A percentile compares a stretch with the other conserved stretches of the same genome.
phyloP scores from a whole-genome alignment of 176 grass and related monocot species.

The Ampelocalamus luodianensis region DNA sequence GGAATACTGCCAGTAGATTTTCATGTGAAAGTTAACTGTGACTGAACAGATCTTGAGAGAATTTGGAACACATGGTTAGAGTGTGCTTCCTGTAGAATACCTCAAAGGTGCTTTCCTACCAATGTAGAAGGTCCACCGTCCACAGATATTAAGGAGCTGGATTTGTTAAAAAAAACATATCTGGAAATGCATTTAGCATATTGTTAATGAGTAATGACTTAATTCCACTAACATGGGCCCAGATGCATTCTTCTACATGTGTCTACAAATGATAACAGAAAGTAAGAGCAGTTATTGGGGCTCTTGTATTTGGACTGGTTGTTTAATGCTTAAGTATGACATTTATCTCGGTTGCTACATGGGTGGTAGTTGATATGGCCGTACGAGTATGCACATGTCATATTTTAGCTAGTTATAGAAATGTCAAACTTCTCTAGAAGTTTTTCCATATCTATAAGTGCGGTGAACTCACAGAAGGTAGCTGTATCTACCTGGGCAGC shows the following conservation, averaged over 20 bases:
- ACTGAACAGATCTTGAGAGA: background rate
- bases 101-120: background rate
- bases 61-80: background rate
- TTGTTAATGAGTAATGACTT: constrained; percentile 23
- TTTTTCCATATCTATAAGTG: background rate
- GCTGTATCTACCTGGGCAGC: constrained; percentile 59
- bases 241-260: background rate
- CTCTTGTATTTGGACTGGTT: constrained; percentile 22
- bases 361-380: constrained; percentile 4
- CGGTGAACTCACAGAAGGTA: constrained; percentile 22
- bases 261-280: background rate
- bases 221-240: background rate
- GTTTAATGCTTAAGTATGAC: constrained; percentile 13
- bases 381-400: background rate
- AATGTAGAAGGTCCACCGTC: background rate
- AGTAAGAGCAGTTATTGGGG: constrained; percentile 7
- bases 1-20: background rate
- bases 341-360: background rate
- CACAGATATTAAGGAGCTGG: background rate
- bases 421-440: background rate
- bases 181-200: background rate
- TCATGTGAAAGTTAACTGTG: background rate
- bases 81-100: constrained; percentile 27
- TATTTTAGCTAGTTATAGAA: constrained; percentile 27
- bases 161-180: background rate